Evolutionary conservation across 768 basidiomycete species (phyloP).

Genomic region (Agaricus subrufescens): DNA sequence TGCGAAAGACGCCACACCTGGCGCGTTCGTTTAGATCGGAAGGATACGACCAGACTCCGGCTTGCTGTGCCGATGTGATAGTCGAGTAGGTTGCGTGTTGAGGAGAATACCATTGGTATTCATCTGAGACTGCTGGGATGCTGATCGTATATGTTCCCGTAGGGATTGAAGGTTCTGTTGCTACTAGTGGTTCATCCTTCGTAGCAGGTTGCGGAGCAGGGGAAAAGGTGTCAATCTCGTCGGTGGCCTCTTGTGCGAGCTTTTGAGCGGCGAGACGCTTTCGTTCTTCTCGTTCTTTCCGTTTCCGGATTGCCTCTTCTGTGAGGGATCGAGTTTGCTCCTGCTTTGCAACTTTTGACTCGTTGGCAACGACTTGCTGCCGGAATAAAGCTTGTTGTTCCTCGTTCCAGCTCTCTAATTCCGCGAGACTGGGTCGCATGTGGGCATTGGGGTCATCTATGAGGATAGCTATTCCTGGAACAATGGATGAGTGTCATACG

Average conservation of each 20-base stretch:
- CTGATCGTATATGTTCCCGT: constrained; percentile 46
- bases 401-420: constrained; percentile 50
- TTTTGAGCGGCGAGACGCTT: constrained; percentile 21
- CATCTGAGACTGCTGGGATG: constrained; percentile 51
- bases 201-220: background rate
- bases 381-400: constrained; percentile 41
- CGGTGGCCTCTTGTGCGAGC: constrained; percentile 15
- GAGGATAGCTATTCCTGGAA: constrained; percentile 68
- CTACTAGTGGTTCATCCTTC: constrained; percentile 5
- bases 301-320: constrained; percentile 64
- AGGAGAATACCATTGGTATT: constrained; percentile 66
- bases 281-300: constrained; percentile 61
- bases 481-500: constrained; percentile 11
- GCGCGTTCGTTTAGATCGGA: constrained; percentile 61
- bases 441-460: constrained; percentile 68
- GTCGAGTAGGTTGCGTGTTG: constrained; percentile 41
- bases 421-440: constrained; percentile 37
- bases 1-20: constrained; percentile 73
- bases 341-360: constrained; percentile 41
- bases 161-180: constrained; percentile 11
- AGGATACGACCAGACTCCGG: constrained; percentile 78
- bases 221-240: background rate
- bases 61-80: constrained; percentile 54
- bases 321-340: constrained; percentile 44
- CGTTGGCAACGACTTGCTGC: constrained; percentile 44